Conservation (phyloP, 2,329 filamentous ascomycete genomes). For the Penicillium sp. region DNA sequence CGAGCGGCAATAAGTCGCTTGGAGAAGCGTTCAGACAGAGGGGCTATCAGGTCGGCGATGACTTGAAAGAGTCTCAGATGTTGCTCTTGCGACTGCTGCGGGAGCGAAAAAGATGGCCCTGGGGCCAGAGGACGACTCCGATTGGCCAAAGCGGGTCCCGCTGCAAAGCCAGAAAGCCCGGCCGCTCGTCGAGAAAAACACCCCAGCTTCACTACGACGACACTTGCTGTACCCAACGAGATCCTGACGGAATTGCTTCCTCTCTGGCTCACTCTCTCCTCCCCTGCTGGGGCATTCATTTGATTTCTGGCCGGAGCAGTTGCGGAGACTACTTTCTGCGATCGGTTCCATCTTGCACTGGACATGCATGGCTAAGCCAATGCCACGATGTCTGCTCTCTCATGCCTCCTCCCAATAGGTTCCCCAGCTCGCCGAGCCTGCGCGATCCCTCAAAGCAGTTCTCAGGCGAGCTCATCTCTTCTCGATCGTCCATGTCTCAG, state of each 20-base stretch:
- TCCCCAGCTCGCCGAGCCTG: constrained; percentile 47
- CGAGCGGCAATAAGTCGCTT: background rate
- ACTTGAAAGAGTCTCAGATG: background rate
- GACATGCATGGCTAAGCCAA: constrained; percentile 33
- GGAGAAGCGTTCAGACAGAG: background rate
- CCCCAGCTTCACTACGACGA: constrained; percentile 5
- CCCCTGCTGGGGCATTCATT: constrained; percentile 2
- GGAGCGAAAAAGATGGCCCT: constrained; percentile 34
- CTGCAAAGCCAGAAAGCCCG: constrained; percentile 24
- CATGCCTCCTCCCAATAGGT: constrained; percentile 58
- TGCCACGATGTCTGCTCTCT: constrained; percentile 56
- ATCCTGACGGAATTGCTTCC: background rate
- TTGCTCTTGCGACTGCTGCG: constrained; percentile 9
- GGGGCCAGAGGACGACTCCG: constrained; percentile 28
- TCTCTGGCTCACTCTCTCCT: constrained; percentile 6
- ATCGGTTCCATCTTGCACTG: constrained; percentile 18
- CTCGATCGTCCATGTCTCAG: constrained; percentile 27
- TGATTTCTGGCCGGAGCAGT: constrained; percentile 11
- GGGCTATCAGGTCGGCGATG: background rate
- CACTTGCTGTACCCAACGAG: background rate
- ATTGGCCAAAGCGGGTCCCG: constrained; percentile 35
- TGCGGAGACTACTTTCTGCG: constrained; percentile 7
- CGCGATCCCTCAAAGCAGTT: constrained; percentile 44
- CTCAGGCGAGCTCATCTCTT: constrained; percentile 23
- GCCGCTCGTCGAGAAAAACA: constrained; percentile 21